Base-by-base conservation (phyloP, 1,284 basidiomycete genomes). In the Sporisorium iseilematis-ciliati region DNA sequence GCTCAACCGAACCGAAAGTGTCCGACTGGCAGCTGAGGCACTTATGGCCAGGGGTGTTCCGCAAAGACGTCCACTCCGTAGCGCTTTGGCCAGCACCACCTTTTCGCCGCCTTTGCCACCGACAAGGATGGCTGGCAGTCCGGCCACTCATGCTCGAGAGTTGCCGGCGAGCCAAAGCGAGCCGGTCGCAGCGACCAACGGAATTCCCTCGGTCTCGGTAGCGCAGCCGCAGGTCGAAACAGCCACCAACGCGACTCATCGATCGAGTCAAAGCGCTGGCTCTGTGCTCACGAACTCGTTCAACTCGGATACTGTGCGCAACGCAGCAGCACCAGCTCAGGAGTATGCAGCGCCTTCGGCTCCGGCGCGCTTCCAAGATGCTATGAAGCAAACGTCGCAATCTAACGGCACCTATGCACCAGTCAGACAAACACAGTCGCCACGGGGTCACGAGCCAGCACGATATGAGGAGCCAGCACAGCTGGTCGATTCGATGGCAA, bases 1-100 rank as follows among this genome's bases (percentile, higher is more conserved):
- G 1, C 62, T 81, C 38, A 74, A 75, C 18, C 57, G 80, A 5
- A 67, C 78, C 8, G 78, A 81, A 20, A 80, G 77, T 43, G 71
- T 80, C 21, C 60, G 78, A 7, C 60, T 75, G 42, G 80, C 80
- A 2, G 80, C 80, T n/a, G 80, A 81, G 57, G 80, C 75, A 1
- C 64, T 81, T 25, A 81, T 81, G 80, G 72, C 78, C 10, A 35
- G 78, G 21, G 80, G 80, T 20, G 65, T 57, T 11, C 80, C 80
- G 2, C 72, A 77, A 51, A 41, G 79, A 31, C 61, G 72, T 14
- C 72, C 76, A 0, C 57, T 75, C 10, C 60, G 68, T 12, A 72
- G 65, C 31, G 66, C 75, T 5, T 54, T 75, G 29, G 59, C 68
- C 7, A 78, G 56, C 43, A 70, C 62, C 40, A 74, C 67, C 20